Conservation (phyloP, 73 alveolate genomes). For the Paramecium biaurelia region DNA sequence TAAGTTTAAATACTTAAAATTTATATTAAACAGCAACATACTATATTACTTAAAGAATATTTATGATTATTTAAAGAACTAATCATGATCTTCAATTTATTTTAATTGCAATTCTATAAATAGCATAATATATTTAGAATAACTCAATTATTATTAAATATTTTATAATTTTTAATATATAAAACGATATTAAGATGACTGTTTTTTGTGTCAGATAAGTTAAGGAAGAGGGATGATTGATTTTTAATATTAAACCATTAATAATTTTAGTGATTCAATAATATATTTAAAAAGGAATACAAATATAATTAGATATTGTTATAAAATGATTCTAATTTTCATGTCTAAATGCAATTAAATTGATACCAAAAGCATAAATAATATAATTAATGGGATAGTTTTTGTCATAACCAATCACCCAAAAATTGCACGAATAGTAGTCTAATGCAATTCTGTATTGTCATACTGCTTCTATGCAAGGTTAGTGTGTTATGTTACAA, state of each 20-base stretch:
- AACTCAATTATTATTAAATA: neutral
- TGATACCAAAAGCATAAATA: neutral
- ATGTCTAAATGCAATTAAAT: neutral
- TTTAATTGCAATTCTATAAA: neutral
- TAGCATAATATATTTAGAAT: neutral
- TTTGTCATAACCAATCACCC: neutral
- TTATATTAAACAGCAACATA: too few species aligned
- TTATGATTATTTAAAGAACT: neutral
- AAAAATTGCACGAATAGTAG: neutral
- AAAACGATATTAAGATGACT: neutral
- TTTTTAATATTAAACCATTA: neutral
- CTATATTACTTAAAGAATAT: too few species aligned
- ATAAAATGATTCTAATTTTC: neutral
- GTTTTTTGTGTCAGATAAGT: neutral
- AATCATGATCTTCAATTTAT: neutral
- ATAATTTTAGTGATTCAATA: neutral
- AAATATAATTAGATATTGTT: neutral
- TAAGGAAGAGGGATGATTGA: neutral
- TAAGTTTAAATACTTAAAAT: too few species aligned
- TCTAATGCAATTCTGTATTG: neutral
- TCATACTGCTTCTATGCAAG: neutral
- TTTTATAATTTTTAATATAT: too few species aligned
- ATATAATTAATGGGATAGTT: neutral
- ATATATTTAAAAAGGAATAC: neutral
- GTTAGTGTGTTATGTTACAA: neutral